Evolutionary conservation across 257 asterid species (phyloP).

Genomic region (Craterostigma plantagineum): DNA sequence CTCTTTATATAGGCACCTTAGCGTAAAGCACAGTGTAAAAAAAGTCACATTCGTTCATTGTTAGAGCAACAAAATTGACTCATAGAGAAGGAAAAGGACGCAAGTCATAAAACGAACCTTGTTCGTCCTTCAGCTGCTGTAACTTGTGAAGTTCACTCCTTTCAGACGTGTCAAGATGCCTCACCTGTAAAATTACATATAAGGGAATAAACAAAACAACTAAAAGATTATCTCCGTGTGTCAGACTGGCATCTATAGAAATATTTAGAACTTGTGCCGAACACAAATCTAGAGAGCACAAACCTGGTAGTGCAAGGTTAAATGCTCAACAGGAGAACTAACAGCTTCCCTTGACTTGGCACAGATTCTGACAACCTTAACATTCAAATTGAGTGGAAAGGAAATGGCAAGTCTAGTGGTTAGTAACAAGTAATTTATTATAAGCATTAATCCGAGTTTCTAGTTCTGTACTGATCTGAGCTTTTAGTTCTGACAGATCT

Average conservation of each 20-base stretch:
- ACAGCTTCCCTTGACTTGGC: constrained; percentile 99
- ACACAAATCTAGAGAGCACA: constrained; percentile 7
- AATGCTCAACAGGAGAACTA: constrained; percentile 93
- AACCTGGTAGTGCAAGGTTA: constrained; percentile 97
- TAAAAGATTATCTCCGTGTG: constrained; percentile 6
- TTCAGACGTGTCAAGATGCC: constrained; percentile 95
- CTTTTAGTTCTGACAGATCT: no score
- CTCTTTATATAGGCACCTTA: constrained; percentile 1
- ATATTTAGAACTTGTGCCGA: constrained; percentile 28
- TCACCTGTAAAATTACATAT: constrained; percentile 54
- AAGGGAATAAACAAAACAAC: constrained; percentile 12
- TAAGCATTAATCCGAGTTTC: no score
- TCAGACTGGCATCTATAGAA: background rate
- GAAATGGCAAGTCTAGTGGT: no score
- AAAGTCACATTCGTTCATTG: background rate
- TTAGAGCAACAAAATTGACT: background rate
- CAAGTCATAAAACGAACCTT: constrained; percentile 58
- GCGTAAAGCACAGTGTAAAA: background rate
- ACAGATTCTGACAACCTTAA: constrained; percentile 90
- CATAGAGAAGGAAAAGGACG: background rate
- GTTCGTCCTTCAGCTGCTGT: constrained; percentile 97
- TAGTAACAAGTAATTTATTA: no score
- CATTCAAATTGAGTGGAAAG: no score
- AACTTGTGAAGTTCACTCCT: constrained; percentile 95
- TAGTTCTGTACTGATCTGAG: no score